Evolutionary conservation across 768 basidiomycete species (phyloP).

Genomic region (Tephrocybe sp.): DNA sequence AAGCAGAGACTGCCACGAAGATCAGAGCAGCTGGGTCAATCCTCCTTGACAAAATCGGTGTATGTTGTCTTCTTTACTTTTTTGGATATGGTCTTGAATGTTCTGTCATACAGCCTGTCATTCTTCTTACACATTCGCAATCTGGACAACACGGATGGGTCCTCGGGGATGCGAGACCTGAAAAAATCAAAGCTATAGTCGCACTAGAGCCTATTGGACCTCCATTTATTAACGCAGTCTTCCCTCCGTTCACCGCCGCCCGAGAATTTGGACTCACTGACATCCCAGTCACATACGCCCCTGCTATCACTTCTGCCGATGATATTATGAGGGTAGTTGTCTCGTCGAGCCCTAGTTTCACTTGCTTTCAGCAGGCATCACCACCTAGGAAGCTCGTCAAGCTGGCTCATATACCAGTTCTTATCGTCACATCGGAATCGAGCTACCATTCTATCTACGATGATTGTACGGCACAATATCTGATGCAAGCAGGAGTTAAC

Average conservation of each 20-base stretch:
- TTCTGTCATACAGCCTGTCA: constrained; percentile 33
- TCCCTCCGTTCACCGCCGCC: constrained; percentile 35
- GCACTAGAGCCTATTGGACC: constrained; percentile 52
- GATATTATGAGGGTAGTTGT: constrained; percentile 32
- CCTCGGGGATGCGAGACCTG: constrained; percentile 45
- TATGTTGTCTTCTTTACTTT: constrained; percentile 21
- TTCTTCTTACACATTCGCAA: constrained; percentile 54
- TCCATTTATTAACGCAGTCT: constrained; percentile 42
- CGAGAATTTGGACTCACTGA: constrained; percentile 50
- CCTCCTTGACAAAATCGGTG: constrained; percentile 48
- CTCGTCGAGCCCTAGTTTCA: constrained; percentile 29
- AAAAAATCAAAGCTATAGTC: constrained; percentile 44
- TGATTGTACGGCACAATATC: constrained; percentile 40
- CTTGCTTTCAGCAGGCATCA: constrained; percentile 41
- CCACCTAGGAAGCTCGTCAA: constrained; percentile 45
- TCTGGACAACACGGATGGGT: constrained; percentile 50
- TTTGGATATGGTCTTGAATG: neutral
- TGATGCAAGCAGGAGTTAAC: constrained; percentile 43
- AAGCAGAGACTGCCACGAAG: constrained; percentile 35
- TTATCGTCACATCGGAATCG: constrained; percentile 49
- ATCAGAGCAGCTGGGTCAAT: constrained; percentile 40
- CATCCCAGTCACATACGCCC: constrained; percentile 42
- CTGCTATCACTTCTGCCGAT: constrained; percentile 37
- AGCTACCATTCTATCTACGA: constrained; percentile 54
- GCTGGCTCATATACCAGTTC: constrained; percentile 41